phyloP scores from a whole-genome alignment of 1,284 basidiomycete species.

The Ustilago vetiveriae region DNA sequence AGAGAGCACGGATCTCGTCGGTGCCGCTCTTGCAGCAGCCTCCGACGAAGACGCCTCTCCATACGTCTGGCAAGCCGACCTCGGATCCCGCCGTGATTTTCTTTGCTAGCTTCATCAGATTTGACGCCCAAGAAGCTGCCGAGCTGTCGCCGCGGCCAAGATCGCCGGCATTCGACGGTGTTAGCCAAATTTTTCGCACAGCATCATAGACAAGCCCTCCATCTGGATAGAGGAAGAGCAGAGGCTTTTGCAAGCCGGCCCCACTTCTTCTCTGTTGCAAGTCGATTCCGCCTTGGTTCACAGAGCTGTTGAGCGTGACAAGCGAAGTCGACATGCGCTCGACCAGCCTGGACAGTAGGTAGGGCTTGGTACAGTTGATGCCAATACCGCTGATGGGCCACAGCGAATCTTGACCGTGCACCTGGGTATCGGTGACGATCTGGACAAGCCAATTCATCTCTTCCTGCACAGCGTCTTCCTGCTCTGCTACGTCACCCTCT shows the following conservation, averaged over 20 bases:
- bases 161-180: constrained; percentile 16
- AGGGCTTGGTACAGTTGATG: constrained; percentile 63
- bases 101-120: constrained; percentile 42
- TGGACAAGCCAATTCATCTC: constrained; percentile 48
- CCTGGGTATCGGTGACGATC: constrained; percentile 33
- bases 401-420: constrained; percentile 28
- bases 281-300: constrained; percentile 20
- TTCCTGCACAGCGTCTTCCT: constrained; percentile 27
- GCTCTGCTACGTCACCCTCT: constrained; percentile 8
- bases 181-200: constrained; percentile 45
- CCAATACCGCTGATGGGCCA: constrained; percentile 55
- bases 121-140: constrained; percentile 40
- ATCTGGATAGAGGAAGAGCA: constrained; percentile 61
- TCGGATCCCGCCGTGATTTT: constrained; percentile 10
- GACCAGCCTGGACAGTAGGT: constrained; percentile 40
- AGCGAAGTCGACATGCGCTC: constrained; percentile 42
- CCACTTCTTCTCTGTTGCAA: constrained; percentile 11
- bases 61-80: constrained; percentile 16
- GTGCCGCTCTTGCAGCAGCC: constrained; percentile 59
- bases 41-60: constrained; percentile 53
- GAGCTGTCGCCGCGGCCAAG: constrained; percentile 18
- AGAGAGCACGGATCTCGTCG: constrained; percentile 46
- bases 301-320: constrained; percentile 17
- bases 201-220: constrained; percentile 61
- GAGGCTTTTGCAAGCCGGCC: constrained; percentile 26